Conservation (phyloP, 2,329 filamentous ascomycete genomes). For the Blastomyces silverae region DNA sequence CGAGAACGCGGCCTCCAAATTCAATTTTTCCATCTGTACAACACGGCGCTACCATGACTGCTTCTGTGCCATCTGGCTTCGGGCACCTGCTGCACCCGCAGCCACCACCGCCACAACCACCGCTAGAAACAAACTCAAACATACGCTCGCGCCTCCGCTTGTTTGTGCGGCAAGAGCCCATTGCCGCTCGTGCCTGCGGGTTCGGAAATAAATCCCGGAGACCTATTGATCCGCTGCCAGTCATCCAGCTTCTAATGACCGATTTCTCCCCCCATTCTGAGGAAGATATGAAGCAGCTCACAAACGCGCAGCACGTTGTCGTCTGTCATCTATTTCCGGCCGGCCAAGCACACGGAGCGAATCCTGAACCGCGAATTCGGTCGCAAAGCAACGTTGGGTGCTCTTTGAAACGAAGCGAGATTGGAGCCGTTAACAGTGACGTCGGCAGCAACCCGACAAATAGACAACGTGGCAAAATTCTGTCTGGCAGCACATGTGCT, state of each 20-base stretch:
- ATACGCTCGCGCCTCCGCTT: conserved; percentile 34
- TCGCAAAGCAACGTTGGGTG: conserved; percentile 18
- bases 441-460: conserved; percentile 22
- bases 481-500: conserved; percentile 38
- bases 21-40: conserved; percentile 14
- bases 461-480: conserved; percentile 27
- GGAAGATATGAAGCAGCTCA: conserved; percentile 36
- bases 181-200: conserved; percentile 42
- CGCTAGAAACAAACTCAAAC: conserved; percentile 18
- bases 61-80: conserved; percentile 33
- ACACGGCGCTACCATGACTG: conserved; percentile 18
- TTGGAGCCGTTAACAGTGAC: conserved; percentile 16
- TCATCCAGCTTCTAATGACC: conserved; percentile 42
- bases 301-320: conserved; percentile 39
- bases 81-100: conserved; percentile 34
- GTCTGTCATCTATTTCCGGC: conserved; percentile 40
- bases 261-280: conserved; percentile 39
- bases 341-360: conserved; percentile 14
- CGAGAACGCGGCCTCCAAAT: conserved; percentile 3
- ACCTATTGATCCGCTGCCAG: conserved; percentile 43
- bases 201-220: conserved; percentile 43
- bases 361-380: conserved; percentile 20
- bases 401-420: conserved; percentile 3
- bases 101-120: conserved; percentile 25
- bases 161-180: conserved; percentile 43